Evolutionary conservation across 2,329 filamentous ascomycete species (phyloP).

Genomic region (Hypoxylon sp.): DNA sequence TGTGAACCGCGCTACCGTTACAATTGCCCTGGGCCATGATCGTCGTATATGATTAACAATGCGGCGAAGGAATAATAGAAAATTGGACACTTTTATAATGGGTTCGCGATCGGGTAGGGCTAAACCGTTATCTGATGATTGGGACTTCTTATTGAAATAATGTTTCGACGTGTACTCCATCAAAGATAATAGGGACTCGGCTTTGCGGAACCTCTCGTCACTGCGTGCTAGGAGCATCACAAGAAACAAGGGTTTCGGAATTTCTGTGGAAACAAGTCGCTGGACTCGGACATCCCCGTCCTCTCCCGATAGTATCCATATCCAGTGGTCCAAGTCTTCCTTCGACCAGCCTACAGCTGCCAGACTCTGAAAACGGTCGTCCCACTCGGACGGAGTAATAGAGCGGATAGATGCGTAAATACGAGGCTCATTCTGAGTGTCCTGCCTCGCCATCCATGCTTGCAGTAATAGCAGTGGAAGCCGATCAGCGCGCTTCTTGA

Average conservation of each 20-base stretch:
- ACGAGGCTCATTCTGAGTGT: constrained; percentile 42
- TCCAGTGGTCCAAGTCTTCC: constrained; percentile 58
- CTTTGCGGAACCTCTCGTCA: constrained; percentile 54
- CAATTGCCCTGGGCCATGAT: constrained; percentile 52
- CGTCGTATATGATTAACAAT: constrained; percentile 48
- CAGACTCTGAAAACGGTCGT: constrained; percentile 52
- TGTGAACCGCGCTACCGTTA: constrained; percentile 52
- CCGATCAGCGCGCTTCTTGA: constrained; percentile 47
- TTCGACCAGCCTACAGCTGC: constrained; percentile 54
- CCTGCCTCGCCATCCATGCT: constrained; percentile 46
- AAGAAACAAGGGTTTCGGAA: constrained; percentile 59
- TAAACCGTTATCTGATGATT: neutral
- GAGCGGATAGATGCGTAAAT: constrained; percentile 33
- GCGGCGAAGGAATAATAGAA: constrained; percentile 49
- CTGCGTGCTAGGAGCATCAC: constrained; percentile 56
- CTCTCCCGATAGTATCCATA: constrained; percentile 59
- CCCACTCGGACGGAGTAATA: constrained; percentile 52
- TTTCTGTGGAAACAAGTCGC: constrained; percentile 55
- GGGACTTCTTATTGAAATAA: constrained; percentile 18
- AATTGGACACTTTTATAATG: constrained; percentile 43
- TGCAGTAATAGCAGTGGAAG: constrained; percentile 53
- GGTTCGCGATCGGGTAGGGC: constrained; percentile 11
- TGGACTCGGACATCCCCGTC: constrained; percentile 56
- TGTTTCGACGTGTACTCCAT: constrained; percentile 54
- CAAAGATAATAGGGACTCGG: constrained; percentile 53